These are phyloP conservation scores for Akanthomyces muscarius DNA, from an alignment of 2,329 filamentous ascomycete genomes.

Conservation along the genomic window DNA sequence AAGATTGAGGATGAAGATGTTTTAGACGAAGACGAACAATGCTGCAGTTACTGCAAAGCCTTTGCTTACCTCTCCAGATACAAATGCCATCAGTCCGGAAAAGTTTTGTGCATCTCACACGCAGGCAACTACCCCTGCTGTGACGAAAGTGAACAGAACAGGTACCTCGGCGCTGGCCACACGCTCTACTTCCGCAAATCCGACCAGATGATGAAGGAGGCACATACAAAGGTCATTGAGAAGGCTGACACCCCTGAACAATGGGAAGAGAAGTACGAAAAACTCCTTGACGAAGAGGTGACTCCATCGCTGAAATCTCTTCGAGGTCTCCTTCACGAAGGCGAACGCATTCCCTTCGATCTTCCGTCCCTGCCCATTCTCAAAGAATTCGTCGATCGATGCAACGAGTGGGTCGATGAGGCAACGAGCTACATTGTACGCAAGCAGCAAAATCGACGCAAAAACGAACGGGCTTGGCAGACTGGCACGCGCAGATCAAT, in stretches of 20 bases:
- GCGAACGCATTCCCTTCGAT: conserved; percentile 91
- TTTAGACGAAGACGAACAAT: conserved; percentile 89
- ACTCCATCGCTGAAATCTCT: conserved; percentile 83
- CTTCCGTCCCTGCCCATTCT: conserved; percentile 78
- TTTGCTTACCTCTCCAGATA: conserved; percentile 91
- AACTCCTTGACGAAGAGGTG: conserved; percentile 75
- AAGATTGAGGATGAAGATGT: conserved; percentile 69
- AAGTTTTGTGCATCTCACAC: conserved; percentile 77
- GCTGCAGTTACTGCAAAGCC: conserved; percentile 87
- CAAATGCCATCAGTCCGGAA: conserved; percentile 76
- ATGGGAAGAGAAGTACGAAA: conserved; percentile 89
- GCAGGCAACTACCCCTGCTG: conserved; percentile 80
- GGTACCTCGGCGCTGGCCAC: conserved; percentile 68
- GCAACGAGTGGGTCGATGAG: conserved; percentile 97
- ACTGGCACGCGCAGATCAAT: conserved; percentile 68
- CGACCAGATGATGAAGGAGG: conserved; percentile 62
- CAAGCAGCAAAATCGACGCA: conserved; percentile 95
- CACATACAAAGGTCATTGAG: conserved; percentile 74
- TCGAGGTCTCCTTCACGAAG: conserved; percentile 80
- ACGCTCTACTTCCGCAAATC: conserved; percentile 73
- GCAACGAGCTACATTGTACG: conserved; percentile 93
- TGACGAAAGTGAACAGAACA: conserved; percentile 59
- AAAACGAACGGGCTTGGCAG: conserved; percentile 86
- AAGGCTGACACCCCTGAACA: conserved; percentile 80
- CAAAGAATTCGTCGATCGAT: conserved; percentile 87